Evolutionary conservation across 371 early-diverging fungal species (phyloP).

Genomic region (Saksenaea vasiformis): DNA sequence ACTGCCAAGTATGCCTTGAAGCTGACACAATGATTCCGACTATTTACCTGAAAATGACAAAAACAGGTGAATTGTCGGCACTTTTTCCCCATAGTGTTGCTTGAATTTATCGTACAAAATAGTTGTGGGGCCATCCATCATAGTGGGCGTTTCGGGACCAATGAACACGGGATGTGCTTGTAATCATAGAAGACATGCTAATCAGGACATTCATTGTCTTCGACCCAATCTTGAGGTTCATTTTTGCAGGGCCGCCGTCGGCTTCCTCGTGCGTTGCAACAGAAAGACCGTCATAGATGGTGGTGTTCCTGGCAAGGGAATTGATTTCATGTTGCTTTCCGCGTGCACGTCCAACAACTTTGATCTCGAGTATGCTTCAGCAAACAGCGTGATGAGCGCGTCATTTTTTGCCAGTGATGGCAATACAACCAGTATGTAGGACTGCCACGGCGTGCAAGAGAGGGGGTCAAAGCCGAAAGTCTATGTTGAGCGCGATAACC

Average conservation of each 20-base stretch:
- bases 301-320: neutral
- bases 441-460: slow-evolving; percentile 9
- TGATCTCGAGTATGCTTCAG: slow-evolving; percentile 6
- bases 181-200: neutral
- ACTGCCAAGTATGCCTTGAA: no score
- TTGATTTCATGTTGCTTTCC: neutral
- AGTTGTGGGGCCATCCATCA: neutral
- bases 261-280: slow-evolving; percentile 6
- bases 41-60: no score
- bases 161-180: neutral
- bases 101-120: neutral
- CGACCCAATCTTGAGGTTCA: slow-evolving; percentile 8
- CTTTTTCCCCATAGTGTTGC: no score
- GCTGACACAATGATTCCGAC: no score
- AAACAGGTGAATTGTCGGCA: no score
- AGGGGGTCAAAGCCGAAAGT: neutral
- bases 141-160: neutral
- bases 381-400: neutral
- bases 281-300: neutral
- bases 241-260: slow-evolving; percentile 5
- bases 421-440: slow-evolving; percentile 6
- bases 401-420: neutral
- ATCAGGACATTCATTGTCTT: slow-evolving; percentile 8
- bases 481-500: neutral
- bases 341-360: slow-evolving; percentile 4